Evolutionary conservation across 805 yeast species (phyloP).

Genomic region (Zygosaccharomyces pseudorouxii): DNA sequence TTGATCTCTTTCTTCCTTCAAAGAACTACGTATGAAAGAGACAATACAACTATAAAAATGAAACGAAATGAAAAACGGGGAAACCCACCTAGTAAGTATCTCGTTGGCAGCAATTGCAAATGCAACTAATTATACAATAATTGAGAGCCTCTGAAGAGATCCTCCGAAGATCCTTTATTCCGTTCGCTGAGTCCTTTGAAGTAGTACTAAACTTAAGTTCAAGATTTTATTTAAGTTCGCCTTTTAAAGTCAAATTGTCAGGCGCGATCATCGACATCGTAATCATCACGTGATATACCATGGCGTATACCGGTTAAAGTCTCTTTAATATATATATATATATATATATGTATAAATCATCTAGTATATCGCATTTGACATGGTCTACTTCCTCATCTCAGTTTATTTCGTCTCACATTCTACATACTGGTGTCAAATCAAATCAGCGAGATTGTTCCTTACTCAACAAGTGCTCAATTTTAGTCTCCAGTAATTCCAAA

Average conservation of each 20-base stretch:
- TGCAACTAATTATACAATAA: conserved; percentile 3
- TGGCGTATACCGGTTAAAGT: background rate
- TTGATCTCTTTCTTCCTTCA: conserved; percentile 6
- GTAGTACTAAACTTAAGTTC: background rate
- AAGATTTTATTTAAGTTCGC: background rate
- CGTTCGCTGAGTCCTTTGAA: background rate
- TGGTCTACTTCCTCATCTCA: background rate
- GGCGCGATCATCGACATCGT: background rate
- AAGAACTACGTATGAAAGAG: conserved; percentile 8
- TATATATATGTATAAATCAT: background rate
- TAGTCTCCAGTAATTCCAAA: conserved; percentile 52
- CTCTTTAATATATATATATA: background rate
- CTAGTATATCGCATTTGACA: background rate
- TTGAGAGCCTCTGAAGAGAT: background rate
- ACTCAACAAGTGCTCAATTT: conserved; percentile 50
- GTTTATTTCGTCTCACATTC: background rate
- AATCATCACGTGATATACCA: background rate
- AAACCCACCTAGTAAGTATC: background rate
- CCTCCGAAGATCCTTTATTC: background rate
- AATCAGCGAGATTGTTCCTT: conserved; percentile 21
- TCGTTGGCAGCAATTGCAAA: background rate
- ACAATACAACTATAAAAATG: conserved; percentile 5
- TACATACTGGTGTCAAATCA: background rate
- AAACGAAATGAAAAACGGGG: conserved; percentile 1
- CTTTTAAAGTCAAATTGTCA: background rate